phyloP scores from a whole-genome alignment of 2,329 filamentous ascomycete species.

The Fusarium chuoi region DNA sequence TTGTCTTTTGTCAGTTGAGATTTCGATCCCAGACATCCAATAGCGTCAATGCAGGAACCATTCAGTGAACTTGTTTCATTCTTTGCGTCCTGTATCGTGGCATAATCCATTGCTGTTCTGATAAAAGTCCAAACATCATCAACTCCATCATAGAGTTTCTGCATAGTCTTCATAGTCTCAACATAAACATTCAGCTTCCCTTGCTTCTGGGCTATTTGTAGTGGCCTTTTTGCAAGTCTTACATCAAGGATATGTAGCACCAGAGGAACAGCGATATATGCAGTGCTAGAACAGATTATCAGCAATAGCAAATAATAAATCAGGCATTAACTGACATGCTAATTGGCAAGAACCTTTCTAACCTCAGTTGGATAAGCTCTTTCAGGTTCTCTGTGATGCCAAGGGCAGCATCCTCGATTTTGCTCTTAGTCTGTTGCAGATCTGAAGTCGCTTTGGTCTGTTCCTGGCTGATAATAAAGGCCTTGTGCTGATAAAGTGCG shows the following conservation, averaged over 20 bases:
- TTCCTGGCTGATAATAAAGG: slow-evolving; percentile 9
- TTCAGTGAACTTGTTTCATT: not conserved
- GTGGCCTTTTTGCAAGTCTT: slow-evolving; percentile 17
- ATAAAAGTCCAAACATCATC: slow-evolving; percentile 26
- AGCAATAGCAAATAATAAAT: too few relatives aligned
- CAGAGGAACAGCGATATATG: slow-evolving; percentile 21
- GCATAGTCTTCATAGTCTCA: slow-evolving; percentile 14
- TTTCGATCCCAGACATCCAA: not conserved
- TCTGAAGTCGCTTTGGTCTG: not conserved
- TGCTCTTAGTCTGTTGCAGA: not conserved
- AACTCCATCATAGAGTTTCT: slow-evolving; percentile 22
- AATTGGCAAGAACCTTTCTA: slow-evolving; percentile 20
- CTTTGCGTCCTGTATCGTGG: not conserved
- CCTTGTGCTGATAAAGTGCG: slow-evolving; percentile 20
- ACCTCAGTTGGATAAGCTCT: slow-evolving; percentile 19
- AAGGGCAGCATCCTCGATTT: slow-evolving; percentile 5
- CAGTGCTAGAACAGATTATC: not conserved
- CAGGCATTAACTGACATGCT: slow-evolving; percentile 15
- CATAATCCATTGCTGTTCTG: slow-evolving; percentile 5
- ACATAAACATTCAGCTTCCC: slow-evolving; percentile 18
- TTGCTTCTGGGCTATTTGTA: slow-evolving; percentile 26
- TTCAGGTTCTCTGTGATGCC: slow-evolving; percentile 22
- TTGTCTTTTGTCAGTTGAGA: not conserved
- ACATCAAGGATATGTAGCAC: slow-evolving; percentile 25
- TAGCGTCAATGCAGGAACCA: not conserved